Evolutionary conservation across 75 land plant genomes (phyloP).

Genomic region (Selaginella tamariscina): DNA sequence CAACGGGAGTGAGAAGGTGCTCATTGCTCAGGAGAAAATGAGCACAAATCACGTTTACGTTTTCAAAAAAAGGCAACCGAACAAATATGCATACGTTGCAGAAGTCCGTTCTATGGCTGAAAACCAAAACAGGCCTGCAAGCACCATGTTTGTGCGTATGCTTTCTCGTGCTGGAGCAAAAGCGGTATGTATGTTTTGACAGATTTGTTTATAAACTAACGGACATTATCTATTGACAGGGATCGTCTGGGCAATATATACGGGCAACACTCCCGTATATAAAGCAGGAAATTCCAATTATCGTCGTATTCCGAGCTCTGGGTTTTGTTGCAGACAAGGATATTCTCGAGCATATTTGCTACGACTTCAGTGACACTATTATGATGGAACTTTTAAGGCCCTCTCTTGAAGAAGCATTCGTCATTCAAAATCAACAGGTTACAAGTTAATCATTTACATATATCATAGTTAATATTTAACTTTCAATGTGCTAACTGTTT

Average conservation of each 20-base stretch:
- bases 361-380: constrained; percentile 77
- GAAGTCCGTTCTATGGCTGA: constrained; percentile 99
- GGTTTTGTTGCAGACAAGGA: constrained; percentile 99
- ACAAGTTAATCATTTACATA: background rate
- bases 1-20: constrained; percentile 98
- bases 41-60: constrained; percentile 99
- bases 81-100: constrained; percentile 91
- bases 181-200: constrained; percentile 43
- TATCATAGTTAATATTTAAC: background rate
- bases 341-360: constrained; percentile 92
- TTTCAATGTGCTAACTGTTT: background rate
- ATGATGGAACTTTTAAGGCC: constrained; percentile 99
- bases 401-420: constrained; percentile 96
- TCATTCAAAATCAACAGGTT: constrained; percentile 98
- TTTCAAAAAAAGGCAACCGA: constrained; percentile 95
- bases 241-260: constrained; percentile 94
- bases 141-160: constrained; percentile 99
- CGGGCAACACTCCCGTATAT: constrained; percentile 97
- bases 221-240: constrained; percentile 29
- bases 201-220: background rate
- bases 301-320: constrained; percentile 87
- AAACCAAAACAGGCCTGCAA: constrained; percentile 88
- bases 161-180: constrained; percentile 85
- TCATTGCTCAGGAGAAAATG: constrained; percentile 99
- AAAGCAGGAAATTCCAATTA: constrained; percentile 78